Conservation (phyloP, 176 grass and related monocot genomes). For the Thinopyrum elongatum region DNA sequence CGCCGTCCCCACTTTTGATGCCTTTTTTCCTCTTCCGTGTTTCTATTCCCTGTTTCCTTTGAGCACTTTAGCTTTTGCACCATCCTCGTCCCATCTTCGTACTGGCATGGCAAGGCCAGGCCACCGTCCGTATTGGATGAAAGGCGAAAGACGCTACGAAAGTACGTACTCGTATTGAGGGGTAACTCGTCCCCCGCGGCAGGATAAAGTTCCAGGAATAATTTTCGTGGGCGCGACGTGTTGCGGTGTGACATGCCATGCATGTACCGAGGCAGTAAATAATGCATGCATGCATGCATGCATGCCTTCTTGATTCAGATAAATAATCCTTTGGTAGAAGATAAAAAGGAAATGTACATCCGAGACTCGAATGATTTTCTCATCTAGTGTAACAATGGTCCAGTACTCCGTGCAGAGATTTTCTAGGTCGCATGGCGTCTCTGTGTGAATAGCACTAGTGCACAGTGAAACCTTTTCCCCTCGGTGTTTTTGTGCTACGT, state of each 20-base stretch:
- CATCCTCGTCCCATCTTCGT: not conserved
- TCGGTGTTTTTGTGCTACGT: not conserved
- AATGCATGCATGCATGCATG: not conserved
- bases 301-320: not conserved
- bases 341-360: too few relatives aligned
- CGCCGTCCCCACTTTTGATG: not conserved
- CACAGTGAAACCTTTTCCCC: not conserved
- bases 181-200: not conserved
- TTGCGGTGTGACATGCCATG: too few relatives aligned
- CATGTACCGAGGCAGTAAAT: too few relatives aligned
- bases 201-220: not conserved
- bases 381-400: too few relatives aligned
- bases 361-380: not conserved
- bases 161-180: not conserved
- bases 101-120: not conserved
- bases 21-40: not conserved
- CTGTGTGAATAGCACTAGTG: not conserved
- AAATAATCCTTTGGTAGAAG: too few relatives aligned
- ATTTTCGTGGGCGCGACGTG: not conserved
- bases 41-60: constrained; percentile 14
- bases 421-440: not conserved
- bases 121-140: not conserved
- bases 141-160: constrained; percentile 31
- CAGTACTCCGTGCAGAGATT: not conserved
- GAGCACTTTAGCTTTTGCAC: constrained; percentile 17